Base-by-base conservation (phyloP, 1,139 yeast species). In the Suzukiozyma palmioleophila region DNA sequence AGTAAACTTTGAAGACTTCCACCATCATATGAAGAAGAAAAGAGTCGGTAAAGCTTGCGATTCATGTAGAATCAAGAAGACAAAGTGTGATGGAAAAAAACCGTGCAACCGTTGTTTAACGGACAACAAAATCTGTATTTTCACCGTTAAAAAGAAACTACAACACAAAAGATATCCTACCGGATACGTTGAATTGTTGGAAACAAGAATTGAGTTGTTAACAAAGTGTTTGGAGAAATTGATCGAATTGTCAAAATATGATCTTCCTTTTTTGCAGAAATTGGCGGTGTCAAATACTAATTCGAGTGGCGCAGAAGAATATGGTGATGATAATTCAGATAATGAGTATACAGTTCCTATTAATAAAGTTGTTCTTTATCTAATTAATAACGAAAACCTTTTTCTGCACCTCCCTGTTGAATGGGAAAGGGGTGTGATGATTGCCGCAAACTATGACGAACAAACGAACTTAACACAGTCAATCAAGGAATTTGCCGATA, bases 1-100 rank as follows among this genome's bases (percentile, higher is more conserved):
- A 12, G 14, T 13, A 28, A 28, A 15, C 14, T 8, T 28, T 13
- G 31, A 28, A 3, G 31, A 28, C 16, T 15, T 8, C 16, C 31
- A 28, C 31, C 31, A 28, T 13, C 31, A 28, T 13, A 28, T 28
- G 11, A 72, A 73, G 54, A 83, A 82, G 67, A 81, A 79, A 60
- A 62, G 94, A 45, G 92, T 84, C 6, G 86, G 87, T 31, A 84
- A 83, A 54, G 94, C 94, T 6, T 84, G 94, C 52, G 92, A 84
- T 56, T 78, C 84, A 39, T 84, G 94, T 59, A 69, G 90, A 38
- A 75, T 82, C 53, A 82, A 82, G 54, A 83, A 81, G 60, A 80
- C 87, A 10, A 80, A 82, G 52, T 84, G 90, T 59, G 88, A 84
- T 49, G 94, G 94, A 13, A 74, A 77, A 46, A 81, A 81, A 52